Evolutionary conservation across 2,329 filamentous ascomycete species (phyloP).

Genomic region (Fusarium compactum): DNA sequence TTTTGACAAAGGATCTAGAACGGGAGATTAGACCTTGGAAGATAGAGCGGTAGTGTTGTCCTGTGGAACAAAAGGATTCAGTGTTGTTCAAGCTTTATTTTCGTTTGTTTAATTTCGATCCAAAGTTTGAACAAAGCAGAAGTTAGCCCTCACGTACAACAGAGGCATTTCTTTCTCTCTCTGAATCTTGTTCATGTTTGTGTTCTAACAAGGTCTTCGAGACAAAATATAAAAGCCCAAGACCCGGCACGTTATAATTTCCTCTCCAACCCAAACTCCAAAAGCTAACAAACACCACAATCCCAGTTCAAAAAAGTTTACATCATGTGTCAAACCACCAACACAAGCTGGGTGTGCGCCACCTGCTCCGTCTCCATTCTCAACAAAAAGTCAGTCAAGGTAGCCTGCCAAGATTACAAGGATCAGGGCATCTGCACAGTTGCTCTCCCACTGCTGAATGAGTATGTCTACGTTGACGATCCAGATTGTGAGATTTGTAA

Average conservation of each 20-base stretch:
- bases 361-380: not conserved
- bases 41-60: not conserved
- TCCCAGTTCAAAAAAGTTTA: accelerated
- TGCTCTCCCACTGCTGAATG: not conserved
- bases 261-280: not conserved
- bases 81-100: not conserved
- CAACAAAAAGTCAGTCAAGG: not conserved
- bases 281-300: not conserved
- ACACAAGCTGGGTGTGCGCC: not conserved
- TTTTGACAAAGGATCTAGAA: not conserved
- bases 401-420: not conserved
- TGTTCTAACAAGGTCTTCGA: too few relatives aligned
- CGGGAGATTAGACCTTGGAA: not conserved
- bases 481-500: not conserved
- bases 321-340: not conserved
- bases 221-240: not conserved
- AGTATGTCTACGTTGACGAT: not conserved
- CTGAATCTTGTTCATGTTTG: too few relatives aligned
- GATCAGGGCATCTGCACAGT: not conserved
- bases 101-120: not conserved
- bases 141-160: not conserved
- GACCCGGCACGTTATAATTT: not conserved
- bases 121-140: not conserved
- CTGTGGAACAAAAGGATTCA: not conserved
- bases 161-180: too few relatives aligned